Conservation (phyloP, 2,329 filamentous ascomycete species). For the Drechslera avenae region DNA sequence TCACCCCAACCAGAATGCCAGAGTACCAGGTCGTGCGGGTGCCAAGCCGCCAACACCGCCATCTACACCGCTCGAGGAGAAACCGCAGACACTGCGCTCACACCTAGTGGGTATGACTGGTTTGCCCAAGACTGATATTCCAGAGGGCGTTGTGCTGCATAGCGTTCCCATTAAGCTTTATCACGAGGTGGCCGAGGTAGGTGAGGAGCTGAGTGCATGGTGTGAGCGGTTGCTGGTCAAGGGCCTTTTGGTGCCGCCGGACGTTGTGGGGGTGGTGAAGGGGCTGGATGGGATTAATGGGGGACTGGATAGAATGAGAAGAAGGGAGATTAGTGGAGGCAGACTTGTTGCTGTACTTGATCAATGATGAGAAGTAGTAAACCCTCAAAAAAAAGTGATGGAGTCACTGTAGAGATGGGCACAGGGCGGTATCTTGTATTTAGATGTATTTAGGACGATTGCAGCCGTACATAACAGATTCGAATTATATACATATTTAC, state of each 20-base stretch:
- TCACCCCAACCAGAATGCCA: slow-evolving; percentile 17
- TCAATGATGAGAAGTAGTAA: too few relatives aligned
- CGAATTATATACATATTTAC: too few relatives aligned
- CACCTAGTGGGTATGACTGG: slow-evolving; percentile 73
- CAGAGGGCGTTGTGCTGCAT: slow-evolving; percentile 61
- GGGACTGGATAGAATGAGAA: slow-evolving; percentile 68
- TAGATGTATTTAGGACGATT: too few relatives aligned
- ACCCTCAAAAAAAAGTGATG: too few relatives aligned
- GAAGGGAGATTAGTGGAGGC: slow-evolving; percentile 69
- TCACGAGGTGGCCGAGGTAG: slow-evolving; percentile 68
- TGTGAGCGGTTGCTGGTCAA: slow-evolving; percentile 67
- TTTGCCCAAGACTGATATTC: slow-evolving; percentile 61
- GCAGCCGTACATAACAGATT: too few relatives aligned
- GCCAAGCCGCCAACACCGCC: slow-evolving; percentile 34
- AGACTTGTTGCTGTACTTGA: slow-evolving; percentile 59
- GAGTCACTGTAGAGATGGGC: too few relatives aligned
- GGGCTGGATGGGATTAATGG: slow-evolving; percentile 71
- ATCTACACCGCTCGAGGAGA: slow-evolving; percentile 28
- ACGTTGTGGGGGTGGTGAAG: slow-evolving; percentile 67
- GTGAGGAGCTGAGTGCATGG: slow-evolving; percentile 68
- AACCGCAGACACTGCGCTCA: slow-evolving; percentile 32
- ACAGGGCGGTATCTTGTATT: too few relatives aligned
- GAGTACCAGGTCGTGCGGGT: slow-evolving; percentile 12
- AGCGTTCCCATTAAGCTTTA: slow-evolving; percentile 77
- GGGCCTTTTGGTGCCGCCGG: slow-evolving; percentile 62